Evolutionary conservation across 257 asterid species (phyloP).

Genomic region (Lycium barbarum): DNA sequence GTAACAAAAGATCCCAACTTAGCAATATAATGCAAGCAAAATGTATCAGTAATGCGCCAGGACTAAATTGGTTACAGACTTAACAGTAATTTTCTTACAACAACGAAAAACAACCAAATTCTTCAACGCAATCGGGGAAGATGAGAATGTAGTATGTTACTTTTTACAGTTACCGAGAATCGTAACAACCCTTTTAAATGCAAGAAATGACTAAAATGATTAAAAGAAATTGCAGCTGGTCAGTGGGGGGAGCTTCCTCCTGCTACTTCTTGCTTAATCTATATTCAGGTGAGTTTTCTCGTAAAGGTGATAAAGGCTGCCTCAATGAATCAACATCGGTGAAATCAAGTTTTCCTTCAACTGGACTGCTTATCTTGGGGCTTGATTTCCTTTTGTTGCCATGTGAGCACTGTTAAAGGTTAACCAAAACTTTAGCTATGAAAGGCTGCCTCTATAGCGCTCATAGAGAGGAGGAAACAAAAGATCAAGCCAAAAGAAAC

Average conservation of each 20-base stretch:
- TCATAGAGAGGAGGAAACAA: conserved; percentile 21
- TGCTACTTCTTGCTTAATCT: conserved; percentile 59
- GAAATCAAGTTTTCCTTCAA: conserved; percentile 64
- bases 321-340: conserved; percentile 58
- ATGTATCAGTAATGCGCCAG: background rate
- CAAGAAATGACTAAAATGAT: conserved; percentile 5
- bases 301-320: conserved; percentile 81
- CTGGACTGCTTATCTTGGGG: conserved; percentile 57
- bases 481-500: background rate
- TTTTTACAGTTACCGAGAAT: conserved; percentile 25
- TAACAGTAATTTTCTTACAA: background rate
- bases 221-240: background rate
- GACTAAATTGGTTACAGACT: background rate
- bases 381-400: conserved; percentile 79
- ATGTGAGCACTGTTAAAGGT: conserved; percentile 36
- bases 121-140: background rate
- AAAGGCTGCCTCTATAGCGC: background rate
- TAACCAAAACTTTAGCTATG: background rate
- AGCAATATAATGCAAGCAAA: conserved; percentile 9
- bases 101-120: background rate
- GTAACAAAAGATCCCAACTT: background rate
- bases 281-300: conserved; percentile 64
- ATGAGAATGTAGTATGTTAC: background rate
- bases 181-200: conserved; percentile 20
- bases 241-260: background rate